Evolutionary conservation across 1,284 basidiomycete genomes (phyloP), one percentile per base, ranked within the genome.

Genomic region (Takashimella tepidaria): DNA sequence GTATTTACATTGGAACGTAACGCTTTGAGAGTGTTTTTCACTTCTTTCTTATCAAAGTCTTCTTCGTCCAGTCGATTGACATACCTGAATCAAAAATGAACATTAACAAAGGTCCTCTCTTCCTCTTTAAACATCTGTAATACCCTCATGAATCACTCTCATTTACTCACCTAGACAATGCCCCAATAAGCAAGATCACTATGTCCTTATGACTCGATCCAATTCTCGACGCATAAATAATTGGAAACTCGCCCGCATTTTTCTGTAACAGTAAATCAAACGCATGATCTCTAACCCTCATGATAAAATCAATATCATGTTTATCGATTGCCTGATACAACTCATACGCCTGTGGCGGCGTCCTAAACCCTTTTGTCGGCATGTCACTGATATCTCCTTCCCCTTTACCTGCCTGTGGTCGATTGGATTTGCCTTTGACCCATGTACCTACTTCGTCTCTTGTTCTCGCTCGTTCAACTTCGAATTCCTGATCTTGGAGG

Each of bases 311-410:
- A 42, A 76, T 64, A 61, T 76, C 70, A 49, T 72, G 67, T 50
- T 66, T 64, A 45, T 76, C 75, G n/a, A 76, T 76, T 3, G 75
- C 75, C 44, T 63, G 55, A 54, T 76, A 76, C 6, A 76, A 63
- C 58, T 76, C 73, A 49, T 69, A 76, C 11, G 75, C 73, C 51
- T 75, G 70, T 5, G 75, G 75, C n/a, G 72, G 72, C 19, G 59
- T 52, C 5, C 53, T 49, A 49, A 76, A 76, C 6, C 58, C 60
- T 53, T 58, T 62, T 1, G 62, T 63, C 19, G 60, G 41, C 25
- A 24, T 40, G 13, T 48, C 57, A 16, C 8, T 8, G 31, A 8
- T 16, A 20, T 37, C 4, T 51, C 47, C 24, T 48, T 61, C 41
- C 20, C 47, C 51, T 49, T 59, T 8, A 16, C 31, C 16, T 8